phyloP scores from a whole-genome alignment of 2,329 filamentous ascomycete species.

The Aspergillus hortae region DNA sequence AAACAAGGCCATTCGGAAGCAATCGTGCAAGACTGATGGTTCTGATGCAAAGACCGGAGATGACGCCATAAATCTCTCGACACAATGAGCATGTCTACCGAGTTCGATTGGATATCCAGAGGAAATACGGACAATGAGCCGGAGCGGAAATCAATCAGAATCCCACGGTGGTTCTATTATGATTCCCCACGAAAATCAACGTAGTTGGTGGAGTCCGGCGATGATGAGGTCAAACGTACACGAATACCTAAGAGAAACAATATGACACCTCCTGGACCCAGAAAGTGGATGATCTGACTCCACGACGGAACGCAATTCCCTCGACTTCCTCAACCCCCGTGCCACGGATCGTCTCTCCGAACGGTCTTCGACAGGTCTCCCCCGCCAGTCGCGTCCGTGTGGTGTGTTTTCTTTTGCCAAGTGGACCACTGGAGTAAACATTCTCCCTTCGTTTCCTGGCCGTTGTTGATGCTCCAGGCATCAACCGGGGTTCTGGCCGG shows the following conservation, averaged over 20 bases:
- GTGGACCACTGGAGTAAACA: too few relatives aligned
- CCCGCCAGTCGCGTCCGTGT: too few relatives aligned
- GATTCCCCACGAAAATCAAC: neutral
- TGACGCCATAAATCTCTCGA: slow-evolving; percentile 12
- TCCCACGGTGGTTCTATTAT: neutral
- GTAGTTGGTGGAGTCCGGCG: neutral
- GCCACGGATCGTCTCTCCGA: neutral
- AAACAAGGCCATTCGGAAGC: neutral
- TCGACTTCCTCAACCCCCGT: neutral
- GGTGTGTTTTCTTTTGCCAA: too few relatives aligned
- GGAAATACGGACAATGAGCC: too few relatives aligned
- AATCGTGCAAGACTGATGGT: neutral
- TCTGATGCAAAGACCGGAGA: neutral
- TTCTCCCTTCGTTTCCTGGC: too few relatives aligned
- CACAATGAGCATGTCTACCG: neutral
- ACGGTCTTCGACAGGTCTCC: neutral
- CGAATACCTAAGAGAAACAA: slow-evolving; percentile 3
- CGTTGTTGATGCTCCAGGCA: neutral
- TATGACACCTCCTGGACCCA: slow-evolving; percentile 3
- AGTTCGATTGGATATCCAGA: neutral
- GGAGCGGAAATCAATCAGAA: neutral
- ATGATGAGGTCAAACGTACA: slow-evolving; percentile 7
- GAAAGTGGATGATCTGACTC: neutral
- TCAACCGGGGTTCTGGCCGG: neutral
- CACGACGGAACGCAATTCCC: neutral